Evolutionary conservation across 192 early-diverging fungal species (phyloP), one percentile per base, ranked within the genome.

Genomic region (Spizellomyces punctatus): DNA sequence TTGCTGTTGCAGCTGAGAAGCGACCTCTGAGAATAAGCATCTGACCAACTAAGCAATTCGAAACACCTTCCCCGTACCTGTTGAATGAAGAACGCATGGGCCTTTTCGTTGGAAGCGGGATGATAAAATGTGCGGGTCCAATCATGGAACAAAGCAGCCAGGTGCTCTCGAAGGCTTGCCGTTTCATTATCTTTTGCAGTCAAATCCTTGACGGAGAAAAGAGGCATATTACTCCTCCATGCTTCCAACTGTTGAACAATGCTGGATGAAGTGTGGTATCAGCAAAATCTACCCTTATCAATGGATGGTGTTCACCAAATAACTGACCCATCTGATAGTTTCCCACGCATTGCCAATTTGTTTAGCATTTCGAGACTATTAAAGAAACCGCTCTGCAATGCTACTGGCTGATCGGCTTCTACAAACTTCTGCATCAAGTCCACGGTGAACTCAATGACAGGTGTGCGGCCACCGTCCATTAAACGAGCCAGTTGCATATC

Each of bases 401-500:
- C 81, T 19, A 76, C 54, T 6, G 88, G 81, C 8, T 82, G 73
- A 16, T 88, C 89, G 47, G 84, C 87, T 16, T 89, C 64, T 17
- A 94, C 67, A 56, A 85, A 89, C 60, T 89, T 85, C 44, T 89
- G 86, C 49, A 96, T 84, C 56, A 99, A 78, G 62, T 88, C 77
- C 10, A 86, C 82, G 0, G 93, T 89, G 80, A 93, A 97, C 10
- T 94, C 91, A 45, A 94, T 83, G 1, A 92, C 89, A 17, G 77
- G 76, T 17, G 81, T 71, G 6, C 92, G 87, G 21, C 89, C 90
- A 63, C 81, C 84, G 45, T 98, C 95, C 45, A 98, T 91, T 59
- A 93, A 79, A 6, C 90, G 88, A 2, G 91, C 89, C n/a, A 99
- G 84, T 72, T 94, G 94, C 42, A 87, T 85, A 81, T 99, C 98